These are phyloP conservation scores for Podaxis carcinomalis DNA, from an alignment of 768 basidiomycete genomes.

Conservation along the genomic window DNA sequence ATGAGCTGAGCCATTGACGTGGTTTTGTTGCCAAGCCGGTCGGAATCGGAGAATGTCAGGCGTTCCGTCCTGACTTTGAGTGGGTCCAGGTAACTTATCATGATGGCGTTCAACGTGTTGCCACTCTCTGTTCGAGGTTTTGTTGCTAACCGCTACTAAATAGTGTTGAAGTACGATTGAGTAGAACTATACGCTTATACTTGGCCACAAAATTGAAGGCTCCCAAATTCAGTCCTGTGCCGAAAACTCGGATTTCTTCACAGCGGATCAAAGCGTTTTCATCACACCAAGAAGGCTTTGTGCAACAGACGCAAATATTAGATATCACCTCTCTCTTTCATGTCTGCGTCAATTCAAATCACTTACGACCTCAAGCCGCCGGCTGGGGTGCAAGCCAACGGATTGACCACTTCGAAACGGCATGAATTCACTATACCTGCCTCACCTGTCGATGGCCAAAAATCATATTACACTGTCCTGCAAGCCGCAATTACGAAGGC, in stretches of 20 bases:
- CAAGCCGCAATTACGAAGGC: constrained; percentile 47
- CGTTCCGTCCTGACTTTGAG: too few relatives aligned
- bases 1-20: too few relatives aligned
- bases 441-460: constrained; percentile 19
- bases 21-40: too few relatives aligned
- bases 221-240: not conserved
- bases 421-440: constrained; percentile 17
- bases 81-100: too few relatives aligned
- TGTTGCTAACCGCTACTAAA: too few relatives aligned
- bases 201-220: not conserved
- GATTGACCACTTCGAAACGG: constrained; percentile 17
- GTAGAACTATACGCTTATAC: not conserved
- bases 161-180: not conserved
- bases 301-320: constrained; percentile 21
- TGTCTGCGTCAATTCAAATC: constrained; percentile 30
- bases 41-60: too few relatives aligned
- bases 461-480: constrained; percentile 48
- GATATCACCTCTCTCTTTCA: constrained; percentile 11
- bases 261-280: not conserved
- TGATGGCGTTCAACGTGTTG: too few relatives aligned
- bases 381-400: constrained; percentile 17
- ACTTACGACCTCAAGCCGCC: constrained; percentile 43
- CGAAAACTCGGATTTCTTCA: not conserved
- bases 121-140: too few relatives aligned
- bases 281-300: constrained; percentile 4